Evolutionary conservation across 805 yeast genomes (phyloP), one percentile per base, ranked within the genome.

Genomic region (Candida incommunis): DNA sequence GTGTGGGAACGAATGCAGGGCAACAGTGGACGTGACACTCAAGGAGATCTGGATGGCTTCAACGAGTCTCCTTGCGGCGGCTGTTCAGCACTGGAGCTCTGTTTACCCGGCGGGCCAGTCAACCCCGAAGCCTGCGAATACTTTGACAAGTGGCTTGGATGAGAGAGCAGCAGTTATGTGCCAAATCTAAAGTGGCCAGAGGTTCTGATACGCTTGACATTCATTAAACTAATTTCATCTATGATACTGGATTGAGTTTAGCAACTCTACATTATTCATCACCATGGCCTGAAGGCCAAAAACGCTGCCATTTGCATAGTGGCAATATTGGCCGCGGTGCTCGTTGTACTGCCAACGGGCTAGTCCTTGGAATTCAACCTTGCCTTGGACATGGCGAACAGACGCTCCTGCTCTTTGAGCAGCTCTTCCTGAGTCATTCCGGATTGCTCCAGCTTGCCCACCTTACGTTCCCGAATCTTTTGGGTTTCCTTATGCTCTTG

Each of bases 341-440:
- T n/a, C n/a, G n/a, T n/a, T n/a, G n/a, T n/a, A n/a, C n/a, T n/a
- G n/a, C n/a, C n/a, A n/a, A n/a, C n/a, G n/a, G n/a, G 18, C 37
- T 31, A 31, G 7, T 31, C 37, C 18, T 31, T 31, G 37, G 37
- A 31, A 16, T 31, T 31, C 7, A 31, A 18, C 37, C 37, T 7
- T 18, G 37, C 37, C 37, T 31, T 31, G 37, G 18, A 9, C 37
- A 31, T 31, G 13, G 65, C 82, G 65, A 92, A 92, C 48, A 92
- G 68, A 60, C 84, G 94, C 57, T 92, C 96, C 60, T 92, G 98
- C 61, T 90, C 94, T 54, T 76, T 76, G 56, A 92, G 71, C 46
- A 92, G 68, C 61, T 92, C 98, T 61, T 88, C 98, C 59, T 90
- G 97, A 1, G 88, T 69, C 51, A 87, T 70, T 0, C 97, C 97